These are phyloP conservation scores for Isatis lusitanica DNA, from an alignment of 441 rosid species.

Conservation along the genomic window DNA sequence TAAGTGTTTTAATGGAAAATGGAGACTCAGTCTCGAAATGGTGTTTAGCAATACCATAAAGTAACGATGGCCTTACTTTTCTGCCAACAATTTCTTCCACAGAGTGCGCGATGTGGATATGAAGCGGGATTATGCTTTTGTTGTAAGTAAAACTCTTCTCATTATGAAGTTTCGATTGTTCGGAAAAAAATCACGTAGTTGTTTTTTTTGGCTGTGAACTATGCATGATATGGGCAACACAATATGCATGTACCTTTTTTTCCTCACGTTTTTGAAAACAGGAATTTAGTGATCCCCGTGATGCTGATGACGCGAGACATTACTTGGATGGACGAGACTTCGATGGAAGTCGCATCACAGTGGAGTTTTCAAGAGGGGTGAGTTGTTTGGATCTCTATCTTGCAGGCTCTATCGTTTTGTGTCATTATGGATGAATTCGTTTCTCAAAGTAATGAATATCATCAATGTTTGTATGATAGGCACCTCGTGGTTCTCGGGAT, in stretches of 20 bases:
- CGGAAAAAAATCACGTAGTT: background rate
- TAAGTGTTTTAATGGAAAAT: conserved; percentile 54
- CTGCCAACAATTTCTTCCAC: conserved; percentile 68
- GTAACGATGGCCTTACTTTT: conserved; percentile 81
- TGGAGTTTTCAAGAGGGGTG: conserved; percentile 75
- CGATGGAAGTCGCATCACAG: conserved; percentile 69
- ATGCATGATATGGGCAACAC: background rate
- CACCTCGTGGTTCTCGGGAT: conserved; percentile 74
- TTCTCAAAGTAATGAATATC: background rate
- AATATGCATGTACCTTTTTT: background rate
- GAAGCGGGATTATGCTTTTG: conserved; percentile 82
- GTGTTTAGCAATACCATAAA: conserved; percentile 55
- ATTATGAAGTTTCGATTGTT: background rate
- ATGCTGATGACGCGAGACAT: conserved; percentile 76
- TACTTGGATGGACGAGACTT: conserved; percentile 65
- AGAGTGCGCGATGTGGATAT: conserved; percentile 85
- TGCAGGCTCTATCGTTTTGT: background rate
- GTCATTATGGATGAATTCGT: background rate
- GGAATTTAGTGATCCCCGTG: conserved; percentile 75
- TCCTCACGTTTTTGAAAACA: conserved; percentile 19
- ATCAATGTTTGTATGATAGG: conserved; percentile 35
- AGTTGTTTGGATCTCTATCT: conserved; percentile 19
- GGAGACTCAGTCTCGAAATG: conserved; percentile 53
- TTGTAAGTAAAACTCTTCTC: conserved; percentile 48
- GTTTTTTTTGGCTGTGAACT: background rate